Conservation (phyloP, 805 yeast species). For the Starmerella apicola region DNA sequence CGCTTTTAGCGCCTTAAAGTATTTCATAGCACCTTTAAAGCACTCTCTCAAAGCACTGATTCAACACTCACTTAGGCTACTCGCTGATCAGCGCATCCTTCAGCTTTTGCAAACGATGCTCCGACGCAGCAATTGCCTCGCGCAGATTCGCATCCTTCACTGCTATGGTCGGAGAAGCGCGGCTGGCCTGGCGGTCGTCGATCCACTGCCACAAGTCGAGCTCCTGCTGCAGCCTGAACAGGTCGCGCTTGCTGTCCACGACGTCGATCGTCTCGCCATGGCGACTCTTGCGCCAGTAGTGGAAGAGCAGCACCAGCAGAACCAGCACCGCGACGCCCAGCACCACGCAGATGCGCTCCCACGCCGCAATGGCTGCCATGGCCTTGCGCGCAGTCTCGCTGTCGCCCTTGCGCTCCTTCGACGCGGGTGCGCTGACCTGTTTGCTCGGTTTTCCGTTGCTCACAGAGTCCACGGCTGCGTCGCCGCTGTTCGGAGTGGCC, state of each 20-base stretch:
- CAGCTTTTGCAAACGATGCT: slow-evolving; percentile 16
- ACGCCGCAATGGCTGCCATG: slow-evolving; percentile 15
- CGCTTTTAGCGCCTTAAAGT: too few species aligned
- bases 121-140: slow-evolving; percentile 21
- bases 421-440: slow-evolving; percentile 9
- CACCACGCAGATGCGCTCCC: slow-evolving; percentile 13
- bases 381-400: slow-evolving; percentile 14
- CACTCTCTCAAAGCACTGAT: too few species aligned
- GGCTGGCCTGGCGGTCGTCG: slow-evolving; percentile 31
- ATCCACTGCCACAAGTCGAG: slow-evolving; percentile 66
- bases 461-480: not conserved
- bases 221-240: slow-evolving; percentile 38
- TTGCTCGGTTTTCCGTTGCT: slow-evolving; percentile 8
- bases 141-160: slow-evolving; percentile 14
- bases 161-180: not conserved
- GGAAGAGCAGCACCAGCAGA: slow-evolving; percentile 10
- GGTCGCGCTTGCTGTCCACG: slow-evolving; percentile 4
- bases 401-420: slow-evolving; percentile 7
- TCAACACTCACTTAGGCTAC: too few species aligned
- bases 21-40: too few species aligned
- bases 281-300: slow-evolving; percentile 4
- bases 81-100: slow-evolving; percentile 15
- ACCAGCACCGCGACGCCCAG: slow-evolving; percentile 10
- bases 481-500: slow-evolving; percentile 15
- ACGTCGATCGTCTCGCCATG: not conserved